Conservation (phyloP, 305 asterid genomes). For the Fraxinus floribunda region DNA sequence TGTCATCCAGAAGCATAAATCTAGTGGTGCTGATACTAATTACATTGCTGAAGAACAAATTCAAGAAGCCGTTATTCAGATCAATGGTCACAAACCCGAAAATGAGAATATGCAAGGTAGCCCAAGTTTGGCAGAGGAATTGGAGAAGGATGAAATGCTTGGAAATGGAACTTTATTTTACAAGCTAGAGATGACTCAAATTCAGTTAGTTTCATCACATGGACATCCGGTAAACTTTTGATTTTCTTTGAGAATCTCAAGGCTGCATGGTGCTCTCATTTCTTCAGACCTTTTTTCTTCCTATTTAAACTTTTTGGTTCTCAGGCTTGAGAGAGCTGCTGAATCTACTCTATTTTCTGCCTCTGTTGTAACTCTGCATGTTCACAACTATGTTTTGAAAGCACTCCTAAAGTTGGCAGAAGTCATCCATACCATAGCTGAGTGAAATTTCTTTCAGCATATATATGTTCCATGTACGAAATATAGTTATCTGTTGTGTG, state of each 20-base stretch:
- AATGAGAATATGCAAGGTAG: constrained; percentile 47
- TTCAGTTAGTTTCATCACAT: constrained; percentile 70
- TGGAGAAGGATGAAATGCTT: constrained; percentile 62
- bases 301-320: not conserved
- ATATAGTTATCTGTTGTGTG: not conserved
- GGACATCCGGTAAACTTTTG: constrained; percentile 56
- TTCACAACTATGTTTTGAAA: not conserved
- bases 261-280: constrained; percentile 8
- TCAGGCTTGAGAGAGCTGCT: constrained; percentile 16
- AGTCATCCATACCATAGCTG: not conserved
- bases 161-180: constrained; percentile 86
- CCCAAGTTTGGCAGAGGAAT: constrained; percentile 58
- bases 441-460: not conserved
- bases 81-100: constrained; percentile 66
- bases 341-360: not conserved
- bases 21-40: constrained; percentile 38
- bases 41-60: constrained; percentile 37
- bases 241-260: not conserved
- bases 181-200: constrained; percentile 80
- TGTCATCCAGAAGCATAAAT: constrained; percentile 65
- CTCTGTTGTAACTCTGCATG: not conserved
- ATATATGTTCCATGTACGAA: not conserved
- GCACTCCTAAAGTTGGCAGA: not conserved
- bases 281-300: not conserved
- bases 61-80: constrained; percentile 42